Base-by-base conservation (phyloP, 2,329 filamentous ascomycete genomes). In the Neopestalotiopsis sp. region DNA sequence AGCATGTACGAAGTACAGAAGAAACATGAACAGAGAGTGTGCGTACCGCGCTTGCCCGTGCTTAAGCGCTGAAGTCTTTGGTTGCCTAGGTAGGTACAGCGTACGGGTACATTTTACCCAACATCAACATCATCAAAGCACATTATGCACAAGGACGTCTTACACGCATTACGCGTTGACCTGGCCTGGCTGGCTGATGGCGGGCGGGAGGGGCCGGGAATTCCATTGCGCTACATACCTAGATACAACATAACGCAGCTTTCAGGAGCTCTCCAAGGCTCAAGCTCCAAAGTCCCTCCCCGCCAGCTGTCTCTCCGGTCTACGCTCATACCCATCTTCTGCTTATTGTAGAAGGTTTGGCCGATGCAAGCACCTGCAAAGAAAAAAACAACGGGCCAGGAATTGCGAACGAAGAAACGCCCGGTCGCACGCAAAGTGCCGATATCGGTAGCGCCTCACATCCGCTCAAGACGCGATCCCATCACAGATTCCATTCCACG, bases 351-450 rank as follows among this genome's bases (percentile, higher is more conserved):
- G 45, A 52, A 52, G 45, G 45, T 52, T 52, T 52, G 45, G 45
- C 45, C 45, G 45, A 52, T 52, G 45, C 45, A 52, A 52, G 45
- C 45, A 52, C 45, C 45, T 52, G 45, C 45, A 52, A 52, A 52
- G 14, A 4, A 52, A 49, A 52, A 52, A 52, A 52, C 45, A 52
- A 52, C 45, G 45, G 45, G 45, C 45, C 45, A 52, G 17, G 45
- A n/a, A 52, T n/a, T 9, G 20, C 20, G 45, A 17, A 52, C 17
- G n/a, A 20, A n/a, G 45, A 17, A 52, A 52, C 45, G 45, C 45
- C 45, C 45, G 45, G 45, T 52, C 45, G 45, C 45, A 20, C 45
- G 17, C 17, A 17, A 13, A n/a, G 45, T n/a, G 45, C 45, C 45
- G 45, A 52, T 52, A 52, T 52, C 45, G 45, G 45, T 52, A 52